A percentile compares a stretch with the other conserved stretches of the same genome.
Conservation (phyloP, 345 rosid genomes). For the Eucalyptus marginata region DNA sequence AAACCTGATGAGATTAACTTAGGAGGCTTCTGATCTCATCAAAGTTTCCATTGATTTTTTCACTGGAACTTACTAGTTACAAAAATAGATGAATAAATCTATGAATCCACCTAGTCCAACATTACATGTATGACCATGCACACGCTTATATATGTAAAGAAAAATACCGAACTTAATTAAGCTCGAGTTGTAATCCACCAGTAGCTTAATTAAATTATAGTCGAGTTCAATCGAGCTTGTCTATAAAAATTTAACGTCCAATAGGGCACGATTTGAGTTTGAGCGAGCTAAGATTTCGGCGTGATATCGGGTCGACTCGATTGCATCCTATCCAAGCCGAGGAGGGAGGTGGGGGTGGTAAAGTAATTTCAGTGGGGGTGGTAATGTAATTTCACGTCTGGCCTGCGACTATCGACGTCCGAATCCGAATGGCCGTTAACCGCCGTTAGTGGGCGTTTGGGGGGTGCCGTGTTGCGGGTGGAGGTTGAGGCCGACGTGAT, state of each 20-base stretch:
- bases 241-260: not conserved
- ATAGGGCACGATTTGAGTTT: not conserved
- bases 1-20: not conserved
- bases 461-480: not conserved
- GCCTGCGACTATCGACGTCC: not conserved
- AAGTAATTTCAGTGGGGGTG: not conserved
- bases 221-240: not conserved
- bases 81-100: not conserved
- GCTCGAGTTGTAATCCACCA: not conserved
- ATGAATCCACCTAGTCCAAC: not conserved
- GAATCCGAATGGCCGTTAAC: not conserved
- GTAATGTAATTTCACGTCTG: not conserved
- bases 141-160: not conserved
- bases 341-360: not conserved
- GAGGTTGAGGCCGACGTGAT: not conserved
- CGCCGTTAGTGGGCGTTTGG: not conserved
- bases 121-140: too few species aligned
- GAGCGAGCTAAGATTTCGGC: not conserved
- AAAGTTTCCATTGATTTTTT: not conserved
- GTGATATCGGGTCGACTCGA: not conserved
- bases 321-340: not conserved
- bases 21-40: rapidly evolving
- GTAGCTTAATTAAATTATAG: not conserved
- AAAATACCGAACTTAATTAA: not conserved
- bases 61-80: not conserved